A percentile compares a stretch with the other conserved stretches of the same genome.
Evolutionary conservation across 179 eudicot species (phyloP).

Genomic region (Heliamphora pulchella): DNA sequence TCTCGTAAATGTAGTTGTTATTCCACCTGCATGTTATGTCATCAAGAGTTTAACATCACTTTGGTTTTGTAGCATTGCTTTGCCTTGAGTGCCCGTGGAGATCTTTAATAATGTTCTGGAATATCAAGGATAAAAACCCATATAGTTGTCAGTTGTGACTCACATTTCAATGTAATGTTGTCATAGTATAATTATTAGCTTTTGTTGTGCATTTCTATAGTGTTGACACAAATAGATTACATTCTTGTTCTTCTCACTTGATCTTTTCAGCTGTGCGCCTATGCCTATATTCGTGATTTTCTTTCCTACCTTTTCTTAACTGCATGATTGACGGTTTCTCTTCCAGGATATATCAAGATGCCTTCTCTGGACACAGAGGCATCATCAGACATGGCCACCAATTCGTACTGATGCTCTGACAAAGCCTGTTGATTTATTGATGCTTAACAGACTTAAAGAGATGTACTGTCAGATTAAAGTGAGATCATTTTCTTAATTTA

Average conservation of each 20-base stretch:
- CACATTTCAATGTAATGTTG: background rate
- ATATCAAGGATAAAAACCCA: background rate
- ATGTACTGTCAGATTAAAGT: slow-evolving; percentile 84
- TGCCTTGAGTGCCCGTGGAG: background rate
- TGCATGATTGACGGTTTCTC: slow-evolving; percentile 7
- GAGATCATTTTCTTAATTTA: slow-evolving; percentile 18
- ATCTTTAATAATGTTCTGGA: background rate
- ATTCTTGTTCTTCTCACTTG: background rate
- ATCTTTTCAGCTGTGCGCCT: background rate
- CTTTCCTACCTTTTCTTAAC: slow-evolving; percentile 5
- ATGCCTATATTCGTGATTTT: background rate
- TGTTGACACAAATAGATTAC: background rate
- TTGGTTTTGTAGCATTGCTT: too few relatives aligned
- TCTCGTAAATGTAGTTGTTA: too few relatives aligned
- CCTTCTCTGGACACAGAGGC: slow-evolving; percentile 96
- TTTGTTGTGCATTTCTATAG: background rate
- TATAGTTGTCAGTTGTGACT: background rate
- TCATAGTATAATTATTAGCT: slow-evolving; percentile 2
- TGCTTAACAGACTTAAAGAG: slow-evolving; percentile 90
- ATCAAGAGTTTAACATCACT: too few relatives aligned
- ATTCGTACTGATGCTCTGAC: slow-evolving; percentile 81
- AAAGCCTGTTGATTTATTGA: slow-evolving; percentile 77
- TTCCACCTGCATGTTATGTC: too few relatives aligned
- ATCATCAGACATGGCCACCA: slow-evolving; percentile 98
- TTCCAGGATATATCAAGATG: slow-evolving; percentile 93